Evolutionary conservation across 805 yeast species (phyloP), one percentile per base, ranked within the genome.

Genomic region (Lipomyces yamanashiensis): DNA sequence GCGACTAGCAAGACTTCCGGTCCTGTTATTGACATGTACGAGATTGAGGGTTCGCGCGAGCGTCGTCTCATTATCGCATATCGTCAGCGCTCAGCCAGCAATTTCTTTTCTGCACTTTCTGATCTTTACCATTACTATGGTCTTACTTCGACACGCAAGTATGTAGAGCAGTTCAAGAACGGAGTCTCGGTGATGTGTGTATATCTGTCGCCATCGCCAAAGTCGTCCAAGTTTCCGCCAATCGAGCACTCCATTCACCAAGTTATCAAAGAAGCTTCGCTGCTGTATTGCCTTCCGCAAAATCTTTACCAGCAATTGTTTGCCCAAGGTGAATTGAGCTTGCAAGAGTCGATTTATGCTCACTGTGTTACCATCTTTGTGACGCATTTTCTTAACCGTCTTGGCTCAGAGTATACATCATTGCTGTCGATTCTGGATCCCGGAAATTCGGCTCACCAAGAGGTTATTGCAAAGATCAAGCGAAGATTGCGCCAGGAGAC

Each of bases 341-440:
- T 96, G 71, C 98, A 93, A 78, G 99, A 95, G 78, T 86, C 92
- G 52, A 87, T 92, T 62, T 95, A 95, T 75, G 96, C 98, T 51
- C 98, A 93, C 76, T 88, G 92, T 76, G 96, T 93, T 71, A 88
- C 89, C 51, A 89, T 91, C 66, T 93, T 95, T 74, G 96, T 91
- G 56, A 88, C 96, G 41, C 98, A 95, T 78, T 95, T 93, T 79
- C 83, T 93, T 76, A 95, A 95, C 80, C 84, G 98, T 74, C 82
- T 93, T 74, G 98, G 98, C 37, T 86, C 96, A 1, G 98, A 92
- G 77, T 92, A 89, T 77, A 84, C 81, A 70, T 83, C 90, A 52
- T 81, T 93, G 73, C 77, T 85, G 64, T 78, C 82, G 40, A 80
- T 92, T 65, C 81, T 92, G 63, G 88, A 86, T 69, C 80, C 86